Conservation (phyloP, 1,284 basidiomycete species). For the Entoloma clypeatum region DNA sequence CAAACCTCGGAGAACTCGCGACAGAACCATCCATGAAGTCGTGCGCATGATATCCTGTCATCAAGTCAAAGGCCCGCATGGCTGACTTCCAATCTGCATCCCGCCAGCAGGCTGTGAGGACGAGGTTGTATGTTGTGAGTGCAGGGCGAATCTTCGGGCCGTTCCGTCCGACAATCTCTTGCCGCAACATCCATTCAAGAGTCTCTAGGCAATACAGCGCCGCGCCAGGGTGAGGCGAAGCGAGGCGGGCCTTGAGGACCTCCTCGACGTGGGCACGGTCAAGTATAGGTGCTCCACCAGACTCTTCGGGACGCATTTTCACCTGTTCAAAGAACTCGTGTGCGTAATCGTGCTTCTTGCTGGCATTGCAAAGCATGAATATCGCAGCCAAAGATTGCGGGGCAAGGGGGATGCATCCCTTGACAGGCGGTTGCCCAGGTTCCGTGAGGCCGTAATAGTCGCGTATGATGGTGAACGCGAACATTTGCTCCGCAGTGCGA, state of each 20-base stretch:
- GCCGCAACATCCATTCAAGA: constrained; percentile 61
- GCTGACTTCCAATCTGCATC: constrained; percentile 59
- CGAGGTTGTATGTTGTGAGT: constrained; percentile 49
- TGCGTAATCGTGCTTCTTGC: constrained; percentile 42
- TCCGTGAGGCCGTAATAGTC: constrained; percentile 59
- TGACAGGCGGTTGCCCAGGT: constrained; percentile 38
- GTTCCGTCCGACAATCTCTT: constrained; percentile 38
- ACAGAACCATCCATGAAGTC: constrained; percentile 50
- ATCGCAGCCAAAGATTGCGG: constrained; percentile 47
- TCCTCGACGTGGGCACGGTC: constrained; percentile 55
- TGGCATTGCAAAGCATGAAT: constrained; percentile 52
- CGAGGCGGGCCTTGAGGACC: constrained; percentile 48
- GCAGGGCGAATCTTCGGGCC: constrained; percentile 46
- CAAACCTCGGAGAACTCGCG: constrained; percentile 30
- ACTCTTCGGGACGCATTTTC: constrained; percentile 36
- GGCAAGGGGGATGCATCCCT: constrained; percentile 38
- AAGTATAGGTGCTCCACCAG: constrained; percentile 38
- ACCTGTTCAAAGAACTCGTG: constrained; percentile 59
- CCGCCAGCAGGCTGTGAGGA: constrained; percentile 56
- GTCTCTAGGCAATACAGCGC: constrained; percentile 46
- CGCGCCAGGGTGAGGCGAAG: constrained; percentile 36
- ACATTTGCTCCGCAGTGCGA: constrained; percentile 49
- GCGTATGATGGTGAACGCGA: constrained; percentile 58
- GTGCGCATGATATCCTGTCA: constrained; percentile 56
- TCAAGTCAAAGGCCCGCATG: constrained; percentile 54